Evolutionary conservation across 2,329 filamentous ascomycete genomes (phyloP).

Genomic region (Leptodontidium sp.): DNA sequence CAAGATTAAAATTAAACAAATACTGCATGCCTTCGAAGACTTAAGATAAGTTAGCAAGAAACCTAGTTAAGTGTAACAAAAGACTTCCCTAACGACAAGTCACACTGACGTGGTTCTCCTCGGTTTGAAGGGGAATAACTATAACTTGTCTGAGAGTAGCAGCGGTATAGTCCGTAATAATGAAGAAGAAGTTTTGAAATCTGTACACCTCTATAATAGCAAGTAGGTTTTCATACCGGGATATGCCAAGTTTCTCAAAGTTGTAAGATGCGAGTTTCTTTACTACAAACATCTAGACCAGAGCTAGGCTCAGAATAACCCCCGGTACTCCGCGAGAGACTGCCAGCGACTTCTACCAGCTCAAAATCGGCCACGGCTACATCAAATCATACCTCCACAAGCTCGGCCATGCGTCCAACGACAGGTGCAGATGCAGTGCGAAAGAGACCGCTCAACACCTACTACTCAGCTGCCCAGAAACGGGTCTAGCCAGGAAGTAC

Average conservation of each 20-base stretch:
- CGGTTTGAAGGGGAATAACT: conserved; percentile 5
- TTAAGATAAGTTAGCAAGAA: not conserved
- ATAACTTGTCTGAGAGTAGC: conserved; percentile 7
- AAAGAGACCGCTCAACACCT: too few relatives aligned
- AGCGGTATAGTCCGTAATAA: conserved; percentile 2
- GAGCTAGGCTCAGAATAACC: too few relatives aligned
- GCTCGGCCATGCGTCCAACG: too few relatives aligned
- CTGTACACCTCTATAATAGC: conserved; percentile 1
- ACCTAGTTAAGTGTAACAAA: not conserved
- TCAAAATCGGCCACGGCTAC: too few relatives aligned
- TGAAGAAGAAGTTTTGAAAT: conserved; percentile 4
- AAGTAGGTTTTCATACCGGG: conserved; percentile 3
- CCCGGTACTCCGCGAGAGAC: too few relatives aligned
- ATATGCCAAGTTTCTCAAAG: conserved; percentile 7
- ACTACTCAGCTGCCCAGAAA: too few relatives aligned
- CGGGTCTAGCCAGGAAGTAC: too few relatives aligned
- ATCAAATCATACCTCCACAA: too few relatives aligned
- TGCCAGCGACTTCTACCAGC: too few relatives aligned
- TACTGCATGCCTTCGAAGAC: conserved; percentile 1
- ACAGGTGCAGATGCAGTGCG: too few relatives aligned
- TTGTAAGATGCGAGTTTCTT: not conserved
- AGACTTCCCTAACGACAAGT: conserved; percentile 1
- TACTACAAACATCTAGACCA: not conserved
- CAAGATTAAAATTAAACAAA: conserved; percentile 4
- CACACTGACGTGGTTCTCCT: not conserved